Base-by-base conservation (phyloP, 2,329 filamentous ascomycete species). In the Neophaeococcomyces aloes region DNA sequence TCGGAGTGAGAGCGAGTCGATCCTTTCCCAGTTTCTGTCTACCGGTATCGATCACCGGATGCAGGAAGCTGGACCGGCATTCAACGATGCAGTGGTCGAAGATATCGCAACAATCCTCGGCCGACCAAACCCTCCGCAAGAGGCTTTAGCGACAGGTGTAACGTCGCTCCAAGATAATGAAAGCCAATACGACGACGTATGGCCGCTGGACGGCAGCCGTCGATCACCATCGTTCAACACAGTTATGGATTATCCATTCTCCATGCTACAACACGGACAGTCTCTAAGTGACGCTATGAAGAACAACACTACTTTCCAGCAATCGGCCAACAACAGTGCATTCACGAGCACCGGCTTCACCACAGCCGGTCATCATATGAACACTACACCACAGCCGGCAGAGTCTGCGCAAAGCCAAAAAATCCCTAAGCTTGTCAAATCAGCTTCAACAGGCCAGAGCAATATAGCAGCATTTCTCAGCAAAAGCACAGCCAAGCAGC, bases 1-100 rank as follows among this genome's bases (percentile, higher is more conserved):
- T 6, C 73, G 76, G 44, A 61, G 66, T 19, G 66, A 72, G 18
- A 73, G 79, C 52, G 69, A 78, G 45, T 78, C 80, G 0, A 76
- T 73, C 6, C 60, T 89, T 13, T 91, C 86, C 1, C 71, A 73
- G 1, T 95, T 94, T 55, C 66, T 95, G 15, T 71, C 76, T 0
- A 66, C 72, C 1, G 61, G 65, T 38, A 61, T 62, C 60, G 76
- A 74, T 49, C 72, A 66, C 14, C 64, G 64, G 29, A 65, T 68
- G 21, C 72, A 81, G 48, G 70, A 71, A 27, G 74, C 75, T 53
- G 88, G 87, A 0, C 85, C 88, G 1, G 77, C 76, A 0, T 75
- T 94, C 38, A 71, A 79, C 29, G 70, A 75, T 27, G 65, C 68
- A 1, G 69, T 78, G 1, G 69, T 91, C 8, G 69, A 73, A 30